Percentiles rank a stretch among this genome's conserved stretches.
Evolutionary conservation across 176 grass and related monocot genomes (phyloP).

Genomic region (Puccinellia tenuiflora): DNA sequence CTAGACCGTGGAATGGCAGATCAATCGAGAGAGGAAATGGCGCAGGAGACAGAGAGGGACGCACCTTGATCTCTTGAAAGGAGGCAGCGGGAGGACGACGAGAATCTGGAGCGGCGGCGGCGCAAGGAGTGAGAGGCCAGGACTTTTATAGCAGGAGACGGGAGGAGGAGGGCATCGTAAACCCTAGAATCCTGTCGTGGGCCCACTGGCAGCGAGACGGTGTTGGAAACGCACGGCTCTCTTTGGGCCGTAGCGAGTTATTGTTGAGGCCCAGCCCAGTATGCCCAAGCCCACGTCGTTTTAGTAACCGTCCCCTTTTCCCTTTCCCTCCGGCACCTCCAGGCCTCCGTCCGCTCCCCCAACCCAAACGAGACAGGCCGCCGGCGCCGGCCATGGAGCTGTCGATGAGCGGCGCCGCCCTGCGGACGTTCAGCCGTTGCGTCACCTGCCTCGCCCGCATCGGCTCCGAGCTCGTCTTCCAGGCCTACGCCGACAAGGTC

Average conservation of each 20-base stretch:
- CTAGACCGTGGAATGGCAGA: background rate
- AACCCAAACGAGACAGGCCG: background rate
- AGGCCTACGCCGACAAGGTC: slow-evolving; percentile 72
- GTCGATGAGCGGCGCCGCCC: slow-evolving; percentile 55
- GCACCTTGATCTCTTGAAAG: slow-evolving; percentile 31
- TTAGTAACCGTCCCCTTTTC: background rate
- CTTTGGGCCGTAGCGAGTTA: background rate
- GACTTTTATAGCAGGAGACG: background rate
- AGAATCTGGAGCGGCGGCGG: slow-evolving; percentile 23
- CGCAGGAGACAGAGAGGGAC: background rate
- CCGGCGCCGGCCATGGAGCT: slow-evolving; percentile 56
- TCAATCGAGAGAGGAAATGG: background rate
- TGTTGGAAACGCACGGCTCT: background rate
- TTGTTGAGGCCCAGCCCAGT: background rate
- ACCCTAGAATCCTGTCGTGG: slow-evolving; percentile 21
- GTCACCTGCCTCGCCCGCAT: slow-evolving; percentile 74
- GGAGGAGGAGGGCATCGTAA: background rate
- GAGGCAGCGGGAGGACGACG: background rate
- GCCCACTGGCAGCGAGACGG: background rate
- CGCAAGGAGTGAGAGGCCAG: background rate
- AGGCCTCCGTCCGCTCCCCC: background rate
- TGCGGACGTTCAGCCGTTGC: slow-evolving; percentile 77
- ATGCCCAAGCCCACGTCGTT: background rate
- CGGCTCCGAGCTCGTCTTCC: slow-evolving; percentile 73
- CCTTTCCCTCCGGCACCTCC: background rate